A percentile compares a stretch with the other conserved stretches of the same genome.
Evolutionary conservation across 2,329 filamentous ascomycete genomes (phyloP).

Genomic region (Hymenoscyphus scutula): DNA sequence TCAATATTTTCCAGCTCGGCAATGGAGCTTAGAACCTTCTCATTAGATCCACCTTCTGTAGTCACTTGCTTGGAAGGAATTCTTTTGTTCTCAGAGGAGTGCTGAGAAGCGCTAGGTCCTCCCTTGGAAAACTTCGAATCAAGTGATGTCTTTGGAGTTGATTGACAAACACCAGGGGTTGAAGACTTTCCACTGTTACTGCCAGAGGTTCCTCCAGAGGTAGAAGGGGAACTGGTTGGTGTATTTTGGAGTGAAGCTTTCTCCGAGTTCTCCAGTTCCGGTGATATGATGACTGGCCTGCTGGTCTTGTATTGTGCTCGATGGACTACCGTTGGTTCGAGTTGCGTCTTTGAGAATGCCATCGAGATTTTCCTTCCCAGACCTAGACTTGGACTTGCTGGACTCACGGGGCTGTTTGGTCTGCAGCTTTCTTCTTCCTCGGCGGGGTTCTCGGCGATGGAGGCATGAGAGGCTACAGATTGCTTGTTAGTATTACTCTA

Average conservation of each 20-base stretch:
- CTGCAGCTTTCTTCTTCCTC: slow-evolving; percentile 9
- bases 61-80: slow-evolving; percentile 17
- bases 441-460: slow-evolving; percentile 14
- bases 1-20: slow-evolving; percentile 28
- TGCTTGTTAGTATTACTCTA: slow-evolving; percentile 6
- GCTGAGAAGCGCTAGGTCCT: slow-evolving; percentile 21
- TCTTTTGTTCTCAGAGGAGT: slow-evolving; percentile 34
- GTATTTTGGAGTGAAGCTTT: slow-evolving; percentile 28
- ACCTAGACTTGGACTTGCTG: slow-evolving; percentile 23
- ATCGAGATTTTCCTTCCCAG: slow-evolving; percentile 39
- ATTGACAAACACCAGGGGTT: slow-evolving; percentile 28
- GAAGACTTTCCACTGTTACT: slow-evolving; percentile 33
- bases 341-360: slow-evolving; percentile 40
- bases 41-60: slow-evolving; percentile 24
- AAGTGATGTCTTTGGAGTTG: slow-evolving; percentile 37
- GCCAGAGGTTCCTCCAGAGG: slow-evolving; percentile 30
- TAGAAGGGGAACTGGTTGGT: slow-evolving; percentile 29
- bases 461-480: slow-evolving; percentile 22
- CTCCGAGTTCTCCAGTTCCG: slow-evolving; percentile 37
- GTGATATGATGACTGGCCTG: slow-evolving; percentile 38
- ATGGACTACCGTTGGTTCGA: slow-evolving; percentile 45
- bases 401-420: slow-evolving; percentile 7
- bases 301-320: slow-evolving; percentile 39
- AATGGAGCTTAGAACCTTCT: slow-evolving; percentile 31
- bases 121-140: slow-evolving; percentile 42